Percentiles rank a stretch among this genome's conserved stretches.
Evolutionary conservation across 176 grass and related monocot species (phyloP).

Genomic region (Oryza officinalis): DNA sequence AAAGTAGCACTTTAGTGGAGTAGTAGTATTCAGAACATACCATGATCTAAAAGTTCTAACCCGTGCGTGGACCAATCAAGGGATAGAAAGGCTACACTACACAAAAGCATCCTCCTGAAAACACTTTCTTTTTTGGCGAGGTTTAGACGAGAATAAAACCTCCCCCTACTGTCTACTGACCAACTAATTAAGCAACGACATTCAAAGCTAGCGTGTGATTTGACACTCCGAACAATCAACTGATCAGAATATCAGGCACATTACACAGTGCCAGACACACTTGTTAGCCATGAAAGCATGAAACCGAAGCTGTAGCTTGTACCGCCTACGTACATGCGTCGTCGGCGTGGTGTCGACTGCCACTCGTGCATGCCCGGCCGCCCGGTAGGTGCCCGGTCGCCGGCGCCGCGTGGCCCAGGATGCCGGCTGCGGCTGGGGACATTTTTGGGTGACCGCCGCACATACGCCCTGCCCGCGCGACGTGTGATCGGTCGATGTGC

Average conservation of each 20-base stretch:
- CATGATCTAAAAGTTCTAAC: background rate
- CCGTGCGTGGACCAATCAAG: background rate
- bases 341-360: background rate
- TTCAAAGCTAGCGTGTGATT: background rate
- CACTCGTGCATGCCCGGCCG: background rate
- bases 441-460: background rate
- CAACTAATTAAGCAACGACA: background rate
- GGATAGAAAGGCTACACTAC: background rate
- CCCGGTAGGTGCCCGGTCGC: constrained; percentile 21
- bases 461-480: background rate
- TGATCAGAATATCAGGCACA: background rate
- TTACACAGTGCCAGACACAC: background rate
- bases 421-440: too few species aligned
- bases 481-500: background rate
- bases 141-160: background rate
- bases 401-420: constrained; percentile 1
- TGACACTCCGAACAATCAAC: background rate
- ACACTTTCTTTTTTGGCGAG: background rate
- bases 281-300: background rate
- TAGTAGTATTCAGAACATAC: background rate
- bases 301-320: background rate
- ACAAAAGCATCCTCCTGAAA: background rate
- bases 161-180: background rate
- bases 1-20: background rate
- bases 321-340: background rate